Percentiles rank a stretch among this genome's conserved stretches.
Evolutionary conservation across 495 filamentous ascomycete species (phyloP).

Genomic region (Aspergillus avenaceus): DNA sequence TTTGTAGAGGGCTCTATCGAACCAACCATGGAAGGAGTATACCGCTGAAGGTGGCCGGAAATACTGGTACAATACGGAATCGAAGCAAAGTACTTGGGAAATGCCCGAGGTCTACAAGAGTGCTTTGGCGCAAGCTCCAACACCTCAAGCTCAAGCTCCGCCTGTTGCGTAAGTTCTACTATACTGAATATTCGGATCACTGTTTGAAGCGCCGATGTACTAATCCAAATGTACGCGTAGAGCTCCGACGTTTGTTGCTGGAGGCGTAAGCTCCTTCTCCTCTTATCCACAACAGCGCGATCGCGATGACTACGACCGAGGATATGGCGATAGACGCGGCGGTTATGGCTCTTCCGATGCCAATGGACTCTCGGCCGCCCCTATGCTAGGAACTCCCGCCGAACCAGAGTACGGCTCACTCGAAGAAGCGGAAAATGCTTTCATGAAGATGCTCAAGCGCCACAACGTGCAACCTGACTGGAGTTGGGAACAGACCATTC

Average conservation of each 20-base stretch:
- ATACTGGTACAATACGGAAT: conserved; percentile 92
- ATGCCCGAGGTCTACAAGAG: conserved; percentile 83
- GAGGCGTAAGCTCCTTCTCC: conserved; percentile 54
- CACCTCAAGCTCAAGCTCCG: conserved; percentile 38
- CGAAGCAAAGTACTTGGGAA: conserved; percentile 89
- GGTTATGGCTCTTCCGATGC: conserved; percentile 53
- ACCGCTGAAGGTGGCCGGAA: conserved; percentile 79
- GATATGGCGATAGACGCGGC: conserved; percentile 61
- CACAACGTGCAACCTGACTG: conserved; percentile 83
- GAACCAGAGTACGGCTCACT: conserved; percentile 81
- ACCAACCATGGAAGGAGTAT: conserved; percentile 91
- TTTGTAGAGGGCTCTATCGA: conserved; percentile 68
- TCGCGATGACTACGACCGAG: conserved; percentile 54
- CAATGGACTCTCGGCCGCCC: conserved; percentile 56
- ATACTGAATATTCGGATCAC: neutral
- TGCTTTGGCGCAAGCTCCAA: conserved; percentile 56
- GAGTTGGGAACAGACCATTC: conserved; percentile 89
- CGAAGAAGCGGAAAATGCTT: conserved; percentile 93
- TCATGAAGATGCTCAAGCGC: conserved; percentile 83
- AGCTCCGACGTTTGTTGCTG: conserved; percentile 63
- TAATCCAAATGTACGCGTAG: conserved; percentile 36
- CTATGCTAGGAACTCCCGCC: conserved; percentile 58
- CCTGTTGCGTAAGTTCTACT: conserved; percentile 55
- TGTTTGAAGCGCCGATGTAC: no score
- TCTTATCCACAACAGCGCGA: conserved; percentile 45